These are phyloP conservation scores for Sphagnum fallax DNA, from an alignment of 228 moss, liverwort and hornwort species.

Conservation along the genomic window DNA sequence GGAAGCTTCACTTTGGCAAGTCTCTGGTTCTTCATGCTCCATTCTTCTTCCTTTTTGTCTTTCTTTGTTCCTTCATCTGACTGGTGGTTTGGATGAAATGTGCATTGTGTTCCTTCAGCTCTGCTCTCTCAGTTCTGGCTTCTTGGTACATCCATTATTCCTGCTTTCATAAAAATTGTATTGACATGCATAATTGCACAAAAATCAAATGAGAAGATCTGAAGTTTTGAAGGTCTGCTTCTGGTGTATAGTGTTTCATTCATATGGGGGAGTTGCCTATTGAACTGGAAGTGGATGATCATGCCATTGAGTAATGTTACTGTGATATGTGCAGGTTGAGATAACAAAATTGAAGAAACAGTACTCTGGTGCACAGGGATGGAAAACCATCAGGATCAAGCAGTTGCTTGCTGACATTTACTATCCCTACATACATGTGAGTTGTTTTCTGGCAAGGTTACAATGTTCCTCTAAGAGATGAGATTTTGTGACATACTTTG, in stretches of 20 bases:
- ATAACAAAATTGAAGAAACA: conserved; percentile 29
- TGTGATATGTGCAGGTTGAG: conserved; percentile 18
- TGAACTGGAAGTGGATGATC: too few relatives aligned
- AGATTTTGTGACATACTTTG: neutral
- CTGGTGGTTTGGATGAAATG: neutral
- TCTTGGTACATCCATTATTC: too few relatives aligned
- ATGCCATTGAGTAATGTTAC: too few relatives aligned
- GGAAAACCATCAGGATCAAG: conserved; percentile 14
- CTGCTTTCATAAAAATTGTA: too few relatives aligned
- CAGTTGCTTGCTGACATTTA: conserved; percentile 26
- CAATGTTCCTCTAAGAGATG: too few relatives aligned
- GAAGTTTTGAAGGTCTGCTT: too few relatives aligned
- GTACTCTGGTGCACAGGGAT: conserved; percentile 3
- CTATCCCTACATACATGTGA: conserved; percentile 29
- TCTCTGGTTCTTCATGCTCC: neutral
- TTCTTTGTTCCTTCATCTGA: neutral
- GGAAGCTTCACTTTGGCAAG: conserved; percentile 31
- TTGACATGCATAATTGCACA: too few relatives aligned
- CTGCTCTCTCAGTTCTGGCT: too few relatives aligned
- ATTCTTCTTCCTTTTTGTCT: neutral
- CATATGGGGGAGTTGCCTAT: too few relatives aligned
- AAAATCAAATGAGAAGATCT: too few relatives aligned
- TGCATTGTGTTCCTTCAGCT: too few relatives aligned
- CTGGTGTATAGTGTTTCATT: too few relatives aligned
- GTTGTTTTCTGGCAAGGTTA: neutral